Conservation (phyloP, 129 eudicot genomes). For the Kitagawia praeruptora region DNA sequence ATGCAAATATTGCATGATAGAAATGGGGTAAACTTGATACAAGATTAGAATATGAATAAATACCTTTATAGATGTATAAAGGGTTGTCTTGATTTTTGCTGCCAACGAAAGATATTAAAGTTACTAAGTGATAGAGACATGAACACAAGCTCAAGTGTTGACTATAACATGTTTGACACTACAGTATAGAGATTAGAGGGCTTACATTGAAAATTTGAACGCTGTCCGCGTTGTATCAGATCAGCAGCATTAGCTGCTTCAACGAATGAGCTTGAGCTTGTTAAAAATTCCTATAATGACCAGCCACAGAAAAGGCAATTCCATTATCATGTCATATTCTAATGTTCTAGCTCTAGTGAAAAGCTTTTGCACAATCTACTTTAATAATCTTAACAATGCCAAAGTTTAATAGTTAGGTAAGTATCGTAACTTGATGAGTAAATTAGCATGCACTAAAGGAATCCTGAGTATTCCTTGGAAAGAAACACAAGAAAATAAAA, state of each 20-base stretch:
- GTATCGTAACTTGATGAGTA: neutral
- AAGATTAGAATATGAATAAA: neutral
- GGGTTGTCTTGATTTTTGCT: slow-evolving; percentile 71
- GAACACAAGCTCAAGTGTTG: neutral
- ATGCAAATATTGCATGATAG: neutral
- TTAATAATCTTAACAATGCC: neutral
- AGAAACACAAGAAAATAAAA: neutral
- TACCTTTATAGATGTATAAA: slow-evolving; percentile 70
- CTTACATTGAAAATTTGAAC: slow-evolving; percentile 79
- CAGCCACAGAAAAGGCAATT: slow-evolving; percentile 33
- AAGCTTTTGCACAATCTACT: neutral
- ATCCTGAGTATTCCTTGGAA: neutral
- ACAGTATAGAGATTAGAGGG: neutral
- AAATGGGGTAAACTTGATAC: neutral
- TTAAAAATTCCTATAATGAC: slow-evolving; percentile 56
- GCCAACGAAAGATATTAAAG: slow-evolving; percentile 5
- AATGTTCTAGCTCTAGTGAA: neutral
- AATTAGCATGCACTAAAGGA: neutral
- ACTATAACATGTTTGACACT: neutral
- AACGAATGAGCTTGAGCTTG: slow-evolving; percentile 48
- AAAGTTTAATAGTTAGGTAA: neutral
- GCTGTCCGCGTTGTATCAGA: slow-evolving; percentile 75
- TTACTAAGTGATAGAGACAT: neutral
- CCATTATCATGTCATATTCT: slow-evolving; percentile 35
- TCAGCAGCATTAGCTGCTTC: slow-evolving; percentile 91